Base-by-base conservation (phyloP, 176 grass and related monocot genomes). In the Tillandsia leiboldiana region DNA sequence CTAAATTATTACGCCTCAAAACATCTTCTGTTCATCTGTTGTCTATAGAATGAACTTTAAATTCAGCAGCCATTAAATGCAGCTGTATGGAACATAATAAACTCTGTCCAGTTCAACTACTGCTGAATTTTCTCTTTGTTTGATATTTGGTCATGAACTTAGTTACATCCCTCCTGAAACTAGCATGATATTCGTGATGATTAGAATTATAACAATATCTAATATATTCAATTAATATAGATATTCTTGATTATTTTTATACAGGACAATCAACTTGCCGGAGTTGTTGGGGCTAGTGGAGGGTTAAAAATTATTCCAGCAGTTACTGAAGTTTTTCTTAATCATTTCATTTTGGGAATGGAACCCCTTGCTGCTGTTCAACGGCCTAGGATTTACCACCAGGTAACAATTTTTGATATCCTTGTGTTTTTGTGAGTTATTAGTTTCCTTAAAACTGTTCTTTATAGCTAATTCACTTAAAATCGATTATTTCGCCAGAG, bases 321-420 rank as follows among this genome's bases (percentile, higher is more conserved):
- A 1, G 86, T 92, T 24, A 28, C 51, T 0, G 85, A 96, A 68
- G 86, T 92, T 1, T 96, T 96, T 66, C 50, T 96, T 22, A 96
- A 96, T 69, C 88, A 96, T 65, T 96, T 96, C 72, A 11, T 96
- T 23, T 64, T 85, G 22, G 86, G 81, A 69, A 90, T 92, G 88
- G 27, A 83, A 68, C 93, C 93, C 23, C 81, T 92, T 14, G 68
- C 67, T 47, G 89, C 93, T 51, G 89, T 96, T 24, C 76, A 83
- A 53, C 72, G 79, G 27, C 82, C 93, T 63, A 92, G 93, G 73
- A 81, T 96, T 51, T 92, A 87, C 51, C 93, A 90, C 61, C 58
- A 69, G 83, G 90, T 86, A 51, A 72, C 47, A 69, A 26, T 12
- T 48, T 48, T n/a, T 51, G 9, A 27, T 17, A 26, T 42, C 33